Conservation (phyloP, 2,329 filamentous ascomycete species). For the Phialocephala sp. region DNA sequence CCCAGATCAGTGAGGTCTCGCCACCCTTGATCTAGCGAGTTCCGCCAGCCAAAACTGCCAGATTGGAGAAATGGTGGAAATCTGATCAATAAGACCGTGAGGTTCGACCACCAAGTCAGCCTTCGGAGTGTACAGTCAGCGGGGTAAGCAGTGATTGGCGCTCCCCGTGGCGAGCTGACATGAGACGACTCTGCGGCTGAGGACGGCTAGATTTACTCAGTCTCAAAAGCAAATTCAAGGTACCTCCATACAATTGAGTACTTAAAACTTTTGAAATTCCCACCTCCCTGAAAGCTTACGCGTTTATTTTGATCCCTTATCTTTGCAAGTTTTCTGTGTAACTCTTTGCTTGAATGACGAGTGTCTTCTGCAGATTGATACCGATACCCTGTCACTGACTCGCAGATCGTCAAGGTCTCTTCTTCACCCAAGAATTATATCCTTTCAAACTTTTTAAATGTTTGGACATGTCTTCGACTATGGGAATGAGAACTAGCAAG, state of each 20-base stretch:
- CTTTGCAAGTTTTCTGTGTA: not conserved
- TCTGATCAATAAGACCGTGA: slow-evolving; percentile 12
- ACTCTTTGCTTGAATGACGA: not conserved
- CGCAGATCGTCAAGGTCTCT: not conserved
- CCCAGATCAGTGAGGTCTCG: not conserved
- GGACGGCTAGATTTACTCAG: not conserved
- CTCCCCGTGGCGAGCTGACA: slow-evolving; percentile 15
- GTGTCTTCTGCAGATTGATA: not conserved
- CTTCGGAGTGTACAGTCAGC: slow-evolving; percentile 4
- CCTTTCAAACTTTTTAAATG: not conserved
- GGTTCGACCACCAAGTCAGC: not conserved
- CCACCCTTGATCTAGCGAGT: not conserved
- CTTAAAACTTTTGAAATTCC: not conserved
- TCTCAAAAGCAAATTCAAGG: not conserved
- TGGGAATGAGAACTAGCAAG: not conserved
- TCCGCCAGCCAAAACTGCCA: not conserved
- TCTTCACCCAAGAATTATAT: not conserved
- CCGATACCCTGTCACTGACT: not conserved
- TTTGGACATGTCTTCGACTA: not conserved
- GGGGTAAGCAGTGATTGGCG: slow-evolving; percentile 10
- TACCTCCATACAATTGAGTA: not conserved
- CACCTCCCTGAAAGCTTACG: not conserved
- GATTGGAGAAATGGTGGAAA: not conserved
- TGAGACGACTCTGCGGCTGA: slow-evolving; percentile 14
- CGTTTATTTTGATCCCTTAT: not conserved